A percentile compares a stretch with the other conserved stretches of the same genome.
Evolutionary conservation across 2,329 filamentous ascomycete species (phyloP).

Genomic region (Ceratocystis cubensis): DNA sequence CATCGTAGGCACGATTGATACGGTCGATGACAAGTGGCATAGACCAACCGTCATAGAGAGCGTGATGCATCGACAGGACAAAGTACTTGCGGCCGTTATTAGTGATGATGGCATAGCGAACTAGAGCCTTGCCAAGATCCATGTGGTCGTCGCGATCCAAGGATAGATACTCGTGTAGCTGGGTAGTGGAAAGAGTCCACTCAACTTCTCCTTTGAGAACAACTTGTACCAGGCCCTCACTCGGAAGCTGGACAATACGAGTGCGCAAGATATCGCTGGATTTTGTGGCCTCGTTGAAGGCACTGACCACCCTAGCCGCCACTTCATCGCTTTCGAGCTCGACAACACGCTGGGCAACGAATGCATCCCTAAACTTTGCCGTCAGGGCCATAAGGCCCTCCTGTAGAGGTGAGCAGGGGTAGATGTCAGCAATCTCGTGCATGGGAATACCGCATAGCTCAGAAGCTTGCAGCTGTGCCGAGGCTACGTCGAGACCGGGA

Average conservation of each 20-base stretch:
- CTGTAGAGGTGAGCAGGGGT: slow-evolving; percentile 43
- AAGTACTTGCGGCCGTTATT: slow-evolving; percentile 32
- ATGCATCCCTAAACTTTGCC: slow-evolving; percentile 38
- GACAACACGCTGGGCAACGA: slow-evolving; percentile 40
- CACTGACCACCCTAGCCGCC: slow-evolving; percentile 31
- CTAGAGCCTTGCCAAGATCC: slow-evolving; percentile 35
- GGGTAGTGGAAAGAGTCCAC: slow-evolving; percentile 27
- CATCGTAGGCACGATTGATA: slow-evolving; percentile 35
- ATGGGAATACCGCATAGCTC: slow-evolving; percentile 31
- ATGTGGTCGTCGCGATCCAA: slow-evolving; percentile 32
- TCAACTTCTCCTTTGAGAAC: slow-evolving; percentile 33
- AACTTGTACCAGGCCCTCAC: slow-evolving; percentile 36
- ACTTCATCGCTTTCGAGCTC: slow-evolving; percentile 28
- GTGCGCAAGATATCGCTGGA: slow-evolving; percentile 35
- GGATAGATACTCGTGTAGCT: slow-evolving; percentile 32
- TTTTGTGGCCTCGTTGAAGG: slow-evolving; percentile 33
- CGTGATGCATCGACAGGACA: slow-evolving; percentile 44
- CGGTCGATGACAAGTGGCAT: slow-evolving; percentile 39
- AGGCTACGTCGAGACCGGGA: slow-evolving; percentile 26
- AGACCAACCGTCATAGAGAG: slow-evolving; percentile 45
- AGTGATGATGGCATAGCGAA: slow-evolving; percentile 35
- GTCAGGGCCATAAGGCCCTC: slow-evolving; percentile 43
- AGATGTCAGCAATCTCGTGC: slow-evolving; percentile 36
- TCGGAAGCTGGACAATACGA: slow-evolving; percentile 36
- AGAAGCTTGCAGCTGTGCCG: slow-evolving; percentile 31